Evolutionary conservation across 495 filamentous ascomycete species (phyloP).

Genomic region (Trichoderma erinaceum): DNA sequence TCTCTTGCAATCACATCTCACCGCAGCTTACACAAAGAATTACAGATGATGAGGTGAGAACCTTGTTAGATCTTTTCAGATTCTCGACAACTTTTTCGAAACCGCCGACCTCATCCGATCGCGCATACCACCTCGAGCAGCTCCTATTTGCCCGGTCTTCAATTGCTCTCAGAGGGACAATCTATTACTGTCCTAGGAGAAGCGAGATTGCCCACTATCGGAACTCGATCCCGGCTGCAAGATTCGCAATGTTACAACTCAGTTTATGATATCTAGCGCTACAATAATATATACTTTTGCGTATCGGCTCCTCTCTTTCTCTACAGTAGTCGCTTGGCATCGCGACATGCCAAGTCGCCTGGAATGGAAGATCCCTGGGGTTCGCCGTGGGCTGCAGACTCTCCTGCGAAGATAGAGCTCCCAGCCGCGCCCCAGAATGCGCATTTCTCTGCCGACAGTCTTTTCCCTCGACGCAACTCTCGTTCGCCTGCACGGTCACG

Average conservation of each 20-base stretch:
- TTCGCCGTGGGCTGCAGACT: constrained; percentile 17
- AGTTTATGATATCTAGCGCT: background rate
- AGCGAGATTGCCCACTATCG: background rate
- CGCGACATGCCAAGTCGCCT: constrained; percentile 14
- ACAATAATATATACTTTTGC: background rate
- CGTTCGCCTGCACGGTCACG: background rate
- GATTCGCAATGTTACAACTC: background rate
- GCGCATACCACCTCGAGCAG: background rate
- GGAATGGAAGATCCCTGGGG: constrained; percentile 19
- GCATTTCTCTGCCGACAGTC: background rate
- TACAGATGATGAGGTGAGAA: background rate
- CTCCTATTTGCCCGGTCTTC: background rate
- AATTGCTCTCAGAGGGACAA: background rate
- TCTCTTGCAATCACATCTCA: background rate
- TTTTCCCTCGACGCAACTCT: background rate
- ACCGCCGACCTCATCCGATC: background rate
- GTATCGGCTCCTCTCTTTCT: background rate
- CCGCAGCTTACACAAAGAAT: background rate
- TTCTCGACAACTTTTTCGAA: background rate
- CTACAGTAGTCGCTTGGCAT: background rate
- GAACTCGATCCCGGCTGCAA: background rate
- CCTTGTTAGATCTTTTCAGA: background rate
- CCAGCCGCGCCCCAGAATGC: constrained; percentile 9
- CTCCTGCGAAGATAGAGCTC: constrained; percentile 11
- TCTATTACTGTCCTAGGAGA: background rate